Evolutionary conservation across 2,329 filamentous ascomycete genomes (phyloP).

Genomic region (Immersiporthe knoxdaviesiana): DNA sequence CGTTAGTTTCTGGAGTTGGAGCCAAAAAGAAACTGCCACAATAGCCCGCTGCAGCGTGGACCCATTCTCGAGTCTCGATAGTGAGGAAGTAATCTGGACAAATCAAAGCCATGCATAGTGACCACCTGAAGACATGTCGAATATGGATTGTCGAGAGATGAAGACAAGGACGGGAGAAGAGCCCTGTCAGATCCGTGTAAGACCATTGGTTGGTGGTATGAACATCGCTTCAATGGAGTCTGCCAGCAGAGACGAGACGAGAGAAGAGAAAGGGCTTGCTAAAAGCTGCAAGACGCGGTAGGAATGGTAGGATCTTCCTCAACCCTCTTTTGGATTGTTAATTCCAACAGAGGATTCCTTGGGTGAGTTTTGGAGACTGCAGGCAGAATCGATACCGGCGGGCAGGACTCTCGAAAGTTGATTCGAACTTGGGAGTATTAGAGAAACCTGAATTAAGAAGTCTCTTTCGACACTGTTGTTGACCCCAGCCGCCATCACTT

Average conservation of each 20-base stretch:
- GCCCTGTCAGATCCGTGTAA: constrained; percentile 17
- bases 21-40: neutral
- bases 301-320: too few species aligned
- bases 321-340: neutral
- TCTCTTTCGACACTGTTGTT: neutral
- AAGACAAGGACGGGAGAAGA: neutral
- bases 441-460: too few species aligned
- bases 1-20: neutral
- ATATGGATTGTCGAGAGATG: too few species aligned
- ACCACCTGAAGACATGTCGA: neutral
- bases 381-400: too few species aligned
- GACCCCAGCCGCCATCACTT: too few species aligned
- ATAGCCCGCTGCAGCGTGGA: neutral
- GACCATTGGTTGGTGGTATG: constrained; percentile 9
- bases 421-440: neutral
- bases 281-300: neutral
- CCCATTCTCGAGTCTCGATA: neutral
- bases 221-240: neutral
- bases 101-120: neutral
- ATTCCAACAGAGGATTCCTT: too few species aligned
- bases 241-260: too few species aligned
- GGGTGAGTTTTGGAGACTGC: too few species aligned
- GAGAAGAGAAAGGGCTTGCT: neutral
- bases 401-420: too few species aligned
- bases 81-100: neutral